Evolutionary conservation across 2,329 filamentous ascomycete genomes (phyloP), one percentile per base, ranked within the genome.

Genomic region (Chrysoporthe austroafricana): DNA sequence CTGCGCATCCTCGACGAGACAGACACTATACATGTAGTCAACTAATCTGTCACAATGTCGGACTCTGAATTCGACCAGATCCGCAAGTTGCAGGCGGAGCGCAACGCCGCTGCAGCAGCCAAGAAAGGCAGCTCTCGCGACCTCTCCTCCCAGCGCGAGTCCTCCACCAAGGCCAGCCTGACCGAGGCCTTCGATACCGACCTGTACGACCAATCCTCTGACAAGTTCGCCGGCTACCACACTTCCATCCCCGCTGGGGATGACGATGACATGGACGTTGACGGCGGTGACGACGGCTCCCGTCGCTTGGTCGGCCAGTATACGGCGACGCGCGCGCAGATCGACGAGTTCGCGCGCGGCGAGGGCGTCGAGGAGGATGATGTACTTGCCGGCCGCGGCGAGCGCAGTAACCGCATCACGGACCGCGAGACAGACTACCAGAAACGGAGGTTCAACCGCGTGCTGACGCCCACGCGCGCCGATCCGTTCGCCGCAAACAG

Each of bases 381-480:
- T 75, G 90, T 95, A 7, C 84, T 99, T 70, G 86, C 94, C 62
- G 92, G 91, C 57, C 88, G 90, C 73, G 86, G 88, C 73, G 96
- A 98, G 83, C 92, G 95, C 81, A 92, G 93, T 78, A 94, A 91
- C 67, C 90, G 95, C 74, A 98, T 99, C 76, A 85, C 90, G 70
- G 95, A 96, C 77, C 91, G 96, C 75, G 95, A 98, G 83, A 96
- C 94, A 71, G 95, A 98, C 76, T 99, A 99, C 78, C 96, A 99
- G 81, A 97, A 97, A 81, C 92, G 94, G 72, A 90, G 94, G 69
- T 96, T 97, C 79, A 90, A 97, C 77, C 93, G 96, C 70, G 90
- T 88, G 63, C 84, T 98, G 71, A 96, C 93, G 32, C 94, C 94
- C 4, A 94, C 92, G 9, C 90, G 93, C 75, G 92, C 90, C 70